Percentiles rank a stretch among this genome's conserved stretches.
Evolutionary conservation across 1,284 basidiomycete species (phyloP).

Genomic region (Anthracocystis panici-leucophaei): DNA sequence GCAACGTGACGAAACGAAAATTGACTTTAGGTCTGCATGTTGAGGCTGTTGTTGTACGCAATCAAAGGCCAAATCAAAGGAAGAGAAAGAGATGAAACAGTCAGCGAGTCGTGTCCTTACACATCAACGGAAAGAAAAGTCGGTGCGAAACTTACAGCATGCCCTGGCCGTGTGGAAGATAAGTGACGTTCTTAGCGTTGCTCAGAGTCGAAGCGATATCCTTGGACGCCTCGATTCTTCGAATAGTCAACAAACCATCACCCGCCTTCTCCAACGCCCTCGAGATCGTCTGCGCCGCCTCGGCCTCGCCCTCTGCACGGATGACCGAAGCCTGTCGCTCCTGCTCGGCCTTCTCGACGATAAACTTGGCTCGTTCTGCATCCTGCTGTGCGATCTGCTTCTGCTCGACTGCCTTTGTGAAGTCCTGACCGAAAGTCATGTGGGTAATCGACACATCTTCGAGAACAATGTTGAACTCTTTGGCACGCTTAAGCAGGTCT

Average conservation of each 20-base stretch:
- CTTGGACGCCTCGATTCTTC: conserved; percentile 97
- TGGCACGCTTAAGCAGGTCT: conserved; percentile 90
- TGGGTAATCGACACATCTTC: conserved; percentile 94
- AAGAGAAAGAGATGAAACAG: conserved; percentile 1
- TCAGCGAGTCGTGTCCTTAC: too few relatives aligned
- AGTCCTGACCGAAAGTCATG: conserved; percentile 74
- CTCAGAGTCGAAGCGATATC: conserved; percentile 79
- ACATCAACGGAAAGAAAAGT: too few relatives aligned
- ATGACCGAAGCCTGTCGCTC: conserved; percentile 98
- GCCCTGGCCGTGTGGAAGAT: conserved; percentile 70
- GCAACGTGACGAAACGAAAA: background rate
- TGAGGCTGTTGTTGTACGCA: background rate
- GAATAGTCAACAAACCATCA: conserved; percentile 92
- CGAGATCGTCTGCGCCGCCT: conserved; percentile 86
- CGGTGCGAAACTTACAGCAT: conserved; percentile 54
- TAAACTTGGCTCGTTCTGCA: conserved; percentile 94
- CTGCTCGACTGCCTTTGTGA: conserved; percentile 89
- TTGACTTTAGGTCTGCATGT: conserved; percentile 9
- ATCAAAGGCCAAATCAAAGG: background rate
- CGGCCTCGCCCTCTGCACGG: conserved; percentile 97
- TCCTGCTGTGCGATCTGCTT: conserved; percentile 97
- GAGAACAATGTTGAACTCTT: conserved; percentile 94
- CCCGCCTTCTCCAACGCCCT: conserved; percentile 92
- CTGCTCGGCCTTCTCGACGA: conserved; percentile 96
- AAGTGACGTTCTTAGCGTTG: conserved; percentile 71